These are phyloP conservation scores for Aureobasidium vineae DNA, from an alignment of 2,329 filamentous ascomycete species.

Conservation along the genomic window DNA sequence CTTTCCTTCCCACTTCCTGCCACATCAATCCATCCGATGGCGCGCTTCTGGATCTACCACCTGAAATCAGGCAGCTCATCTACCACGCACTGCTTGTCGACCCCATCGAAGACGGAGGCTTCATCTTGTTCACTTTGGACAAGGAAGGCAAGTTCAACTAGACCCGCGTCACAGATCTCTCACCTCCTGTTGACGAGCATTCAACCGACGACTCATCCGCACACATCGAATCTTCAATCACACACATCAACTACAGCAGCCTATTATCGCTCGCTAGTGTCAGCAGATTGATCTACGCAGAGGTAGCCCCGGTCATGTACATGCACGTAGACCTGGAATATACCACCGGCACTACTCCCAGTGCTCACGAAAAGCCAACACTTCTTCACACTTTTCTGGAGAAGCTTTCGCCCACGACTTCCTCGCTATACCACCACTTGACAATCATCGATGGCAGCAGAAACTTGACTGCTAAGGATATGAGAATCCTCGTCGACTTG, in stretches of 20 bases:
- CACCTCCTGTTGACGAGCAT: too few species aligned
- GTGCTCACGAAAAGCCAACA: neutral
- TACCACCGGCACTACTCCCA: neutral
- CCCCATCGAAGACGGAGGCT: neutral
- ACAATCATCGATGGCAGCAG: neutral
- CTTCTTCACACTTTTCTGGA: neutral
- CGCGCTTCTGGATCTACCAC: neutral
- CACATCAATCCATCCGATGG: neutral
- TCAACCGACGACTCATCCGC: neutral
- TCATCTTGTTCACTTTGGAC: neutral
- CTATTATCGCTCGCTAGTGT: neutral
- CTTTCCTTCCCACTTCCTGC: too few species aligned
- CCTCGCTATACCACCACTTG: neutral
- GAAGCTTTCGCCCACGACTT: neutral
- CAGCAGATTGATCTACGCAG: neutral
- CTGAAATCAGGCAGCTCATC: neutral
- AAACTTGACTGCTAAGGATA: neutral
- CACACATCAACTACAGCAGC: neutral
- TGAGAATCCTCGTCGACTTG: neutral
- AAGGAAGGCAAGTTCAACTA: rapidly evolving
- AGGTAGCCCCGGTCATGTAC: neutral
- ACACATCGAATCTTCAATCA: neutral
- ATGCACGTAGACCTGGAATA: neutral
- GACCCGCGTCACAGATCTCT: neutral
- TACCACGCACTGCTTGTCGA: neutral